A percentile compares a stretch with the other conserved stretches of the same genome.
Conservation (phyloP, 2,329 filamentous ascomycete genomes). For the Fusarium anguioides region DNA sequence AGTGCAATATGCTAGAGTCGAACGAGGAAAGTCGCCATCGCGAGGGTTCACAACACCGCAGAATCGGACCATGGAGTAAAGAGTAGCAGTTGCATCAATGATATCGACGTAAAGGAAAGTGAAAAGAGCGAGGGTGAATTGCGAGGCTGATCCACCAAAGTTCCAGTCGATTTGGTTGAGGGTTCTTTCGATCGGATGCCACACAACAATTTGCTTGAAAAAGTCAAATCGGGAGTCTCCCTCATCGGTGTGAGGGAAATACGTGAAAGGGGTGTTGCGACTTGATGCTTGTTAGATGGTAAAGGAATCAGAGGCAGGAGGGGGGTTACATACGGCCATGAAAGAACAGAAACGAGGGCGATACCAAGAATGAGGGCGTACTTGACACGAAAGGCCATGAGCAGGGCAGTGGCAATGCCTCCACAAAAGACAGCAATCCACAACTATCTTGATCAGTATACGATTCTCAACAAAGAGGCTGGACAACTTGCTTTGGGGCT, state of each 20-base stretch:
- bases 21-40: constrained; percentile 86
- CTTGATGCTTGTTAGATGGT: constrained; percentile 48
- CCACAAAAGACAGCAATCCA: constrained; percentile 89
- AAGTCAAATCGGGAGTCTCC: constrained; percentile 75
- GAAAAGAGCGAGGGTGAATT: constrained; percentile 77
- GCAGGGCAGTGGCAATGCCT: constrained; percentile 80
- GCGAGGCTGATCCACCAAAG: constrained; percentile 63
- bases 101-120: constrained; percentile 86
- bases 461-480: accelerated
- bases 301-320: background rate
- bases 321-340: constrained; percentile 75
- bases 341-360: constrained; percentile 75
- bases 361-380: constrained; percentile 81
- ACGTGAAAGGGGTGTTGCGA: constrained; percentile 75
- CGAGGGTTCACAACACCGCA: constrained; percentile 71
- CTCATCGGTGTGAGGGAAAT: constrained; percentile 74
- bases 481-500: constrained; percentile 70
- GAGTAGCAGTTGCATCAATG: constrained; percentile 79
- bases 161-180: constrained; percentile 75
- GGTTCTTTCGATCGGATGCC: constrained; percentile 74
- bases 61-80: constrained; percentile 86
- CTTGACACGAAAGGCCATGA: constrained; percentile 83
- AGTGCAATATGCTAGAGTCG: constrained; percentile 80
- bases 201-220: constrained; percentile 77
- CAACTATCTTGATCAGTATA: constrained; percentile 61